Conservation (phyloP, 352 stramenopile species). For the Globisporangium cystogenes region DNA sequence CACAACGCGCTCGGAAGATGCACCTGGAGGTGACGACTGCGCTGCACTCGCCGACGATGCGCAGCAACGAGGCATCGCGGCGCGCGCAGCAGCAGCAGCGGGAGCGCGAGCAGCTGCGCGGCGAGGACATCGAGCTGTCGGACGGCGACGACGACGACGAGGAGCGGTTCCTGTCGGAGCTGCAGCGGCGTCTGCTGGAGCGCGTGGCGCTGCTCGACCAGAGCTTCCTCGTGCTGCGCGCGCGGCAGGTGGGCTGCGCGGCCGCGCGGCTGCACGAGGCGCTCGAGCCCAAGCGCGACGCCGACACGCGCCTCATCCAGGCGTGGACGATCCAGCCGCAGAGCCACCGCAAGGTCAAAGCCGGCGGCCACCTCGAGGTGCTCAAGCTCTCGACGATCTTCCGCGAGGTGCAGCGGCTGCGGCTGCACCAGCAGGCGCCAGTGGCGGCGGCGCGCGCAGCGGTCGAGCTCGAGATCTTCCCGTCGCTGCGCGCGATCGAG, state of each 20-base stretch:
- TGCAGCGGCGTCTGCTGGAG: conserved; percentile 71
- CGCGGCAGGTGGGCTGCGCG: conserved; percentile 61
- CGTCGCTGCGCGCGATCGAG: conserved; percentile 62
- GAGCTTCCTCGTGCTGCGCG: conserved; percentile 62
- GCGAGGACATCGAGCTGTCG: conserved; percentile 31
- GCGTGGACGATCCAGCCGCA: conserved; percentile 77
- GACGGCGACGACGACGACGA: conserved; percentile 43
- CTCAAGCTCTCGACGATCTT: conserved; percentile 86
- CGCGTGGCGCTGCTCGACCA: conserved; percentile 36
- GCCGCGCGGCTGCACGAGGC: conserved; percentile 65
- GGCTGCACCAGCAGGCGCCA: conserved; percentile 50
- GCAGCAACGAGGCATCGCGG: conserved; percentile 8
- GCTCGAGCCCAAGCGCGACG: conserved; percentile 64
- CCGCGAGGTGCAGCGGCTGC: conserved; percentile 57
- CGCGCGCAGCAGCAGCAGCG: conserved; percentile 5
- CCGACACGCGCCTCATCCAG: conserved; percentile 55
- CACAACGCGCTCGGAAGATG: too few relatives aligned
- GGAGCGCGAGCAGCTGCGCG: conserved; percentile 3
- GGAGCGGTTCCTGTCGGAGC: conserved; percentile 50
- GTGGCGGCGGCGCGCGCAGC: conserved; percentile 20
- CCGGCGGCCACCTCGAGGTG: conserved; percentile 75
- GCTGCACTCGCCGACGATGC: conserved; percentile 28
- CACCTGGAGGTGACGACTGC: conserved; percentile 49
- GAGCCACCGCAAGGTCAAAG: conserved; percentile 49
- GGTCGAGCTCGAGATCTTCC: conserved; percentile 80